A percentile compares a stretch with the other conserved stretches of the same genome.
These are phyloP conservation scores for Neocallimastix lanati DNA, from an alignment of 192 early-diverging fungal species.

Conservation along the genomic window DNA sequence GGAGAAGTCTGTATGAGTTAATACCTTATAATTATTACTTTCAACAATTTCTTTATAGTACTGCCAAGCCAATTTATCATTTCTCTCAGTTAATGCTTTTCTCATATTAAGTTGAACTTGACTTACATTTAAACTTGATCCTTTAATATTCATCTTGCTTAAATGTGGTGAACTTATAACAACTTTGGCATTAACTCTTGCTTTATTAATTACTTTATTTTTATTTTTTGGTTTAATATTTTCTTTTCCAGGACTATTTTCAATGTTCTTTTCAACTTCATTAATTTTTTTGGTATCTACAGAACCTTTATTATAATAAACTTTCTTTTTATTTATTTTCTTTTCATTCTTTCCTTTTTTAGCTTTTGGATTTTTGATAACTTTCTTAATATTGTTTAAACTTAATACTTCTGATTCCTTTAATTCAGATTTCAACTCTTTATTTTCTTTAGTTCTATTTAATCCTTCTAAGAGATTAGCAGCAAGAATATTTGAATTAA, in stretches of 20 bases:
- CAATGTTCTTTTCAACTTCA: neutral
- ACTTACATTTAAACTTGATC: neutral
- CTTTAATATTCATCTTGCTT: neutral
- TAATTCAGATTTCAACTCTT: neutral
- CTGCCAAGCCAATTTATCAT: neutral
- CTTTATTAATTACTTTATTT: neutral
- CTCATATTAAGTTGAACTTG: neutral
- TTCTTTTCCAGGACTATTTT: neutral
- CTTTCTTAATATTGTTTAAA: neutral
- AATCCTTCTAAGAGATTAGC: neutral
- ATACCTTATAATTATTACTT: neutral
- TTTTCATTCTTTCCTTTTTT: neutral
- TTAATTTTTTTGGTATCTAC: neutral
- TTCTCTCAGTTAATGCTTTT: neutral
- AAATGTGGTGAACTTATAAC: neutral
- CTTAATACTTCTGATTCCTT: neutral
- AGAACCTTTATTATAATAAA: neutral
- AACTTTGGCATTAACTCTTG: neutral
- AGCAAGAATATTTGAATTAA: neutral
- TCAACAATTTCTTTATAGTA: neutral
- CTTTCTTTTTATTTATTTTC: neutral
- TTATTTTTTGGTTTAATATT: neutral
- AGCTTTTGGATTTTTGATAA: neutral
- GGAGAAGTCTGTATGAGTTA: neutral
- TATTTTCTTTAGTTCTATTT: neutral